Conservation (phyloP, 345 rosid genomes). For the Populus davidiana region DNA sequence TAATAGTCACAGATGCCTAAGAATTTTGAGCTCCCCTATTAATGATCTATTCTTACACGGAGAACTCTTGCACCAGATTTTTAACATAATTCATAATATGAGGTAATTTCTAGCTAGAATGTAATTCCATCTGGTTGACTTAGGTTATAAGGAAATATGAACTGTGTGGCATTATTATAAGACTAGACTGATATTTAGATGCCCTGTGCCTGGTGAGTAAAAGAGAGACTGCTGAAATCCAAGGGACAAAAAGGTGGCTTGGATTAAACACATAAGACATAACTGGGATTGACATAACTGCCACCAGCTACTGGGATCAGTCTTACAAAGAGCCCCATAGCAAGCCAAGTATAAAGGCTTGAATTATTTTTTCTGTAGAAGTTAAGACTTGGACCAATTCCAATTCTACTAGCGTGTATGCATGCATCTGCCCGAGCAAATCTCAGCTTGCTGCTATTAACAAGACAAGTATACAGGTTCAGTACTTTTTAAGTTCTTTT, state of each 20-base stretch:
- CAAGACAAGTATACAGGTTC: neutral
- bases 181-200: neutral
- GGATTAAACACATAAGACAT: neutral
- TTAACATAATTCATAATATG: neutral
- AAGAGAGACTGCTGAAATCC: neutral
- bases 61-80: neutral
- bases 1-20: neutral
- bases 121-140: neutral
- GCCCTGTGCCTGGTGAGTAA: neutral
- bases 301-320: neutral
- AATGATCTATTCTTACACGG: too few species aligned
- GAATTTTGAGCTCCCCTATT: neutral
- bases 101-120: neutral
- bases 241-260: neutral
- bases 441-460: neutral
- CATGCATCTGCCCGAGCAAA: neutral
- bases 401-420: neutral
- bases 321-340: neutral
- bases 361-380: neutral
- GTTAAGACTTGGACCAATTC: neutral
- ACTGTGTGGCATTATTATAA: neutral
- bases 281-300: neutral
- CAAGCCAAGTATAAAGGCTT: neutral
- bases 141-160: neutral
- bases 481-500: neutral